Conservation (phyloP, 257 asterid species). For the Penstemon eatonii region DNA sequence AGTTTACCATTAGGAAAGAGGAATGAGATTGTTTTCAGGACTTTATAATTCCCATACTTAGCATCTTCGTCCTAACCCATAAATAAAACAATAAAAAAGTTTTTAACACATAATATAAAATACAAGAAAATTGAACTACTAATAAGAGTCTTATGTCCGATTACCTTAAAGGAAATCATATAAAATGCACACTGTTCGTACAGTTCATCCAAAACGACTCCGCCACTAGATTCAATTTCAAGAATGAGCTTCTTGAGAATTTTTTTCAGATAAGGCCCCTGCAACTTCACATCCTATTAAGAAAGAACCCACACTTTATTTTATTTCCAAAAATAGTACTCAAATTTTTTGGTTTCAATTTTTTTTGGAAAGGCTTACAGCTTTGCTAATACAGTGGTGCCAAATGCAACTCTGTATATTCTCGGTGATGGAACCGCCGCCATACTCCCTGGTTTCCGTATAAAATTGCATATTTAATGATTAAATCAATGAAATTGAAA, state of each 20-base stretch:
- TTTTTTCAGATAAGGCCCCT: conserved; percentile 59
- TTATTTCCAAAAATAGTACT: conserved; percentile 2
- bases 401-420: conserved; percentile 74
- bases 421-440: conserved; percentile 71
- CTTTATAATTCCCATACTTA: conserved; percentile 49
- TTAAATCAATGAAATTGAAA: background rate
- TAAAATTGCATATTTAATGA: background rate
- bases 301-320: background rate
- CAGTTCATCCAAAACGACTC: conserved; percentile 66
- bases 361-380: conserved; percentile 39
- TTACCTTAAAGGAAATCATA: conserved; percentile 62
- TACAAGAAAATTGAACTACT: background rate
- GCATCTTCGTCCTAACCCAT: conserved; percentile 53
- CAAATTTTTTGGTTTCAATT: background rate
- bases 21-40: conserved; percentile 71
- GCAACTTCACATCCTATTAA: conserved; percentile 50
- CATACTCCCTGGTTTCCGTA: conserved; percentile 48
- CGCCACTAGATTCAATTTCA: conserved; percentile 73
- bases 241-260: conserved; percentile 72
- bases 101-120: background rate
- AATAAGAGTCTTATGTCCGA: background rate
- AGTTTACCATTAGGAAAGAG: conserved; percentile 60
- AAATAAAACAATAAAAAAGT: background rate
- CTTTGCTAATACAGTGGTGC: conserved; percentile 54
- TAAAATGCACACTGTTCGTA: conserved; percentile 65